Evolutionary conservation across 2,329 filamentous ascomycete genomes (phyloP).

Genomic region (Meredithiella fracta): DNA sequence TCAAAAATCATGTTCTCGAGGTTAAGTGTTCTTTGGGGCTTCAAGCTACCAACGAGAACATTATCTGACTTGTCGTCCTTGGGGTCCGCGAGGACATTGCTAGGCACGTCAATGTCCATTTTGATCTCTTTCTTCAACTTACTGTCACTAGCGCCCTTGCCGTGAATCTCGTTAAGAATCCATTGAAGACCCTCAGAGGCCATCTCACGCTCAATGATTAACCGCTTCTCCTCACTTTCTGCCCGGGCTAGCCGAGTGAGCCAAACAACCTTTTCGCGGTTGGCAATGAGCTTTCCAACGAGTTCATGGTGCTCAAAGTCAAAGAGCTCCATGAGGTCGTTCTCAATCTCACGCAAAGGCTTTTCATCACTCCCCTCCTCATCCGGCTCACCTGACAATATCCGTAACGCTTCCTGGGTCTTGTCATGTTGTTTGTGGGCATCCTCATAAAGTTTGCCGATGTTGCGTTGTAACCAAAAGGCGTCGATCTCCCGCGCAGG

Average conservation of each 20-base stretch:
- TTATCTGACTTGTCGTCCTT: slow-evolving; percentile 46
- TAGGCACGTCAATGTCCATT: slow-evolving; percentile 75
- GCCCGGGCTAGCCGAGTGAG: slow-evolving; percentile 73
- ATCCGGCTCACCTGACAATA: slow-evolving; percentile 60
- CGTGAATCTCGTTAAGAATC: slow-evolving; percentile 77
- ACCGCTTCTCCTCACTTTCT: slow-evolving; percentile 60
- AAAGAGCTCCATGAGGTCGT: slow-evolving; percentile 95
- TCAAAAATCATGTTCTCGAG: slow-evolving; percentile 93
- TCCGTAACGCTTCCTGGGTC: slow-evolving; percentile 65
- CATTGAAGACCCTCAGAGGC: slow-evolving; percentile 68
- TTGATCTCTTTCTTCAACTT: slow-evolving; percentile 68
- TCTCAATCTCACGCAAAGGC: slow-evolving; percentile 82
- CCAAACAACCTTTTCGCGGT: slow-evolving; percentile 91
- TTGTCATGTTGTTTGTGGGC: slow-evolving; percentile 89
- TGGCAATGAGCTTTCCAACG: slow-evolving; percentile 77
- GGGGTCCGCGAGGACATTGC: slow-evolving; percentile 30
- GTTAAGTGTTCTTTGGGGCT: slow-evolving; percentile 77
- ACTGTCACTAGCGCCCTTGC: slow-evolving; percentile 45
- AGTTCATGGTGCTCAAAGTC: slow-evolving; percentile 93
- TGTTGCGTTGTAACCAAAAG: slow-evolving; percentile 90
- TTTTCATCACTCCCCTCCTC: slow-evolving; percentile 63
- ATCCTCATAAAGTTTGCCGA: slow-evolving; percentile 75
- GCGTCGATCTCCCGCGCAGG: slow-evolving; percentile 85
- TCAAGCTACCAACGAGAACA: slow-evolving; percentile 62
- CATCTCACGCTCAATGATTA: slow-evolving; percentile 78